Evolutionary conservation across 73 alveolate species (phyloP).

Genomic region (Paramecium pentaurelia): DNA sequence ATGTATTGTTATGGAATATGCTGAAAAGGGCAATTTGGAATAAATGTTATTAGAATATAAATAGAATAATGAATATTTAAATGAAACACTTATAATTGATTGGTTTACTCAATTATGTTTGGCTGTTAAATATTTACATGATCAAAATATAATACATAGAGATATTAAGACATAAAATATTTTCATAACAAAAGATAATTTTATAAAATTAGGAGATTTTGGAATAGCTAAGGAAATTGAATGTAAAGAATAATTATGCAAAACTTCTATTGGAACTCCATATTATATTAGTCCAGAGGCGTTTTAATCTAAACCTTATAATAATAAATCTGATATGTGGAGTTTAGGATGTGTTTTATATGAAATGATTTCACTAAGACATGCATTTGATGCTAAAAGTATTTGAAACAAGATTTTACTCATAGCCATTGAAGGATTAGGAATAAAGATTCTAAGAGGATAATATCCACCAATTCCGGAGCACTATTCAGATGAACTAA

Average conservation of each 20-base stretch:
- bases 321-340: constrained; percentile 87
- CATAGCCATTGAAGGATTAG: constrained; percentile 20
- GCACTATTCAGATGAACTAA: neutral
- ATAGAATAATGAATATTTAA: constrained; percentile 61
- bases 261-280: constrained; percentile 75
- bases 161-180: constrained; percentile 83
- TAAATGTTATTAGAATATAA: constrained; percentile 66
- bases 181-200: constrained; percentile 68
- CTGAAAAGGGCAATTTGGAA: constrained; percentile 84
- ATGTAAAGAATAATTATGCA: constrained; percentile 65
- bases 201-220: constrained; percentile 88
- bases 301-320: constrained; percentile 77
- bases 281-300: constrained; percentile 86
- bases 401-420: neutral
- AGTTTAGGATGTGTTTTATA: constrained; percentile 64
- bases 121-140: constrained; percentile 82
- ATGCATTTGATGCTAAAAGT: constrained; percentile 4
- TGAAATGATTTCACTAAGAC: constrained; percentile 47
- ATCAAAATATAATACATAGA: constrained; percentile 77
- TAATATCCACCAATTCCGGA: constrained; percentile 7
- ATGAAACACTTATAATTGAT: constrained; percentile 63
- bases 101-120: constrained; percentile 73
- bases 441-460: constrained; percentile 7
- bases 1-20: constrained; percentile 87
- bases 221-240: constrained; percentile 86